These are phyloP conservation scores for Alternaria sp. DNA, from an alignment of 2,329 filamentous ascomycete genomes.

Conservation along the genomic window DNA sequence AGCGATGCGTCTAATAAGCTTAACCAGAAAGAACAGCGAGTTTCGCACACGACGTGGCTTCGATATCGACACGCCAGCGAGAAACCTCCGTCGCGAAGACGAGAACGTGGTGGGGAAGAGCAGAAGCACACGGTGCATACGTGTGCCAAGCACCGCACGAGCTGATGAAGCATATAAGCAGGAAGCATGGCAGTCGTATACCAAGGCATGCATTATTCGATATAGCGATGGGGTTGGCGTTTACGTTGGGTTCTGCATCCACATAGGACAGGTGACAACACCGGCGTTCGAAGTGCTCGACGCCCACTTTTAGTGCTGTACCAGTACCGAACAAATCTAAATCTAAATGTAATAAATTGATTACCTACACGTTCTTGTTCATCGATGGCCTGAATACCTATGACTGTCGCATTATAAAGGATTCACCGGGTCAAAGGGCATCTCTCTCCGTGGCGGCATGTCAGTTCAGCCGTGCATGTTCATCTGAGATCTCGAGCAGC, in stretches of 20 bases:
- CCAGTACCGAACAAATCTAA: not conserved
- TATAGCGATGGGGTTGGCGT: not conserved
- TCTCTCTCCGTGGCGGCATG: not conserved
- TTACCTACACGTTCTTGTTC: not conserved
- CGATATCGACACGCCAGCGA: not conserved
- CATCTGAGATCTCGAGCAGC: not conserved
- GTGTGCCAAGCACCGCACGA: not conserved
- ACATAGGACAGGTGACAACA: conserved; percentile 1
- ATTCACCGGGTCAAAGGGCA: not conserved
- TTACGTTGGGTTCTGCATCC: not conserved
- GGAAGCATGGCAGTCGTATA: not conserved
- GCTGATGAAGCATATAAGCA: not conserved
- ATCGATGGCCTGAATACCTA: accelerated
- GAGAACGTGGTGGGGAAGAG: not conserved
- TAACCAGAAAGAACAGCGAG: not conserved
- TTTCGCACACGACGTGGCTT: not conserved
- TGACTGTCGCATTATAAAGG: not conserved
- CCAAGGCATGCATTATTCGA: not conserved
- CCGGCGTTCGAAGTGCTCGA: conserved; percentile 35
- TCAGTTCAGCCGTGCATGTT: not conserved
- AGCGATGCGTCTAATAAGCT: not conserved
- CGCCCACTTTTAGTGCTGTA: conserved; percentile 2
- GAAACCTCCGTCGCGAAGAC: not conserved
- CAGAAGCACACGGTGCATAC: not conserved
- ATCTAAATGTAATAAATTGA: not conserved